Evolutionary conservation across 2,329 filamentous ascomycete species (phyloP).

Genomic region (Alternaria angustiovoidea): DNA sequence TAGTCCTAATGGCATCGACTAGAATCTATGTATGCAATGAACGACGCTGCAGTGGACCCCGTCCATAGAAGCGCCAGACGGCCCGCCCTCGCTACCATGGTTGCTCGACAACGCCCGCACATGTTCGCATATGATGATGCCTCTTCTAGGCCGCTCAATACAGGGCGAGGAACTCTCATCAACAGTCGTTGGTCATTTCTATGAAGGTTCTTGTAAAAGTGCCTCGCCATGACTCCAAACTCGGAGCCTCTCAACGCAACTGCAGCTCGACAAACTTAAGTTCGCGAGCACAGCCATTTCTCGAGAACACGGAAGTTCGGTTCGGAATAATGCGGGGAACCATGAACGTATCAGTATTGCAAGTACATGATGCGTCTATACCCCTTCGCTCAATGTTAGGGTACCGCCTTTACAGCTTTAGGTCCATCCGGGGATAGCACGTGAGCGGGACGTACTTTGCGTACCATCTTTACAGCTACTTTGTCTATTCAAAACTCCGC

Average conservation of each 20-base stretch:
- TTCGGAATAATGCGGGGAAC: neutral
- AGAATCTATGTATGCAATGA: neutral
- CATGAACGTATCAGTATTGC: neutral
- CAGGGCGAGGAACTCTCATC: neutral
- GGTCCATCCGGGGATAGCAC: neutral
- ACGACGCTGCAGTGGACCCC: constrained; percentile 6
- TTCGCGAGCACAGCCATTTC: neutral
- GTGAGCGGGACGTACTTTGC: neutral
- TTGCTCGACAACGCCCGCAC: neutral
- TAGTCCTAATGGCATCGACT: neutral
- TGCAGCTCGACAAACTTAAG: neutral
- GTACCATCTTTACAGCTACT: neutral
- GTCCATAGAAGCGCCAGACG: constrained; percentile 7
- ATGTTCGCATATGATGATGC: neutral
- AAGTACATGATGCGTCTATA: neutral
- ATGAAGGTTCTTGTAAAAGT: too few species aligned
- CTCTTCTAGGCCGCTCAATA: neutral
- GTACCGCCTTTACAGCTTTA: neutral
- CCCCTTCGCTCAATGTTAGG: neutral
- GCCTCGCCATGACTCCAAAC: neutral
- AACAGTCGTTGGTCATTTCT: too few species aligned
- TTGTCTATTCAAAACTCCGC: neutral
- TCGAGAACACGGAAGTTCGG: neutral
- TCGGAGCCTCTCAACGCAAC: neutral
- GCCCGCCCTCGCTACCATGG: constrained; percentile 16